Evolutionary conservation across 371 early-diverging fungal species (phyloP).

Genomic region (Nematocida homosporus): DNA sequence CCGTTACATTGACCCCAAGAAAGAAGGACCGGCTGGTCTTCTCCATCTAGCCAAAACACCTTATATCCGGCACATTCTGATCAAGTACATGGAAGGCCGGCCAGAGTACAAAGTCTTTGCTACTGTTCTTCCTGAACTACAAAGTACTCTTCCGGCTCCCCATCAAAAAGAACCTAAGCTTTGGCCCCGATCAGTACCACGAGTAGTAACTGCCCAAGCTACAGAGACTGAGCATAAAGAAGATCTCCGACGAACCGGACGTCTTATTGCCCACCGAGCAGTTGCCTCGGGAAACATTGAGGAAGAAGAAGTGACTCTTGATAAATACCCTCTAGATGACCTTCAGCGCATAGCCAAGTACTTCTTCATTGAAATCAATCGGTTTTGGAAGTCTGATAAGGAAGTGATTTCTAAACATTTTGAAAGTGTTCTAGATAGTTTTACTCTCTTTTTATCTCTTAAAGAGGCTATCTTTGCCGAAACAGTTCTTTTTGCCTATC

Average conservation of each 20-base stretch:
- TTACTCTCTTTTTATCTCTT: slow-evolving; percentile 1
- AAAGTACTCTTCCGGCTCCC: neutral
- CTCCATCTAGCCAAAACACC: neutral
- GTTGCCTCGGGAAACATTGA: slow-evolving; percentile 9
- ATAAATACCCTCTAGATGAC: neutral
- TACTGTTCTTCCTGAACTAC: slow-evolving; percentile 5
- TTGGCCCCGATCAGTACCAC: neutral
- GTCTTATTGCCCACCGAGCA: slow-evolving; percentile 33
- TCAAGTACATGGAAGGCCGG: neutral
- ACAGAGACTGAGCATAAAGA: slow-evolving; percentile 1
- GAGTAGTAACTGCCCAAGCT: neutral
- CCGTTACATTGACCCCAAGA: neutral
- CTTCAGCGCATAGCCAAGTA: neutral
- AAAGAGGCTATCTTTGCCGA: neutral
- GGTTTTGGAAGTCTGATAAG: slow-evolving; percentile 46
- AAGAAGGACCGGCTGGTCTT: neutral
- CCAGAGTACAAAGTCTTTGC: slow-evolving; percentile 10
- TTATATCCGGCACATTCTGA: neutral
- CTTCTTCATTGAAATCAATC: slow-evolving; percentile 29
- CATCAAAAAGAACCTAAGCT: neutral
- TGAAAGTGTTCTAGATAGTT: slow-evolving; percentile 23
- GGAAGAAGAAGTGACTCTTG: neutral
- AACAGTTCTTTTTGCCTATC: slow-evolving; percentile 12
- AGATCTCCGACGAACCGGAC: slow-evolving; percentile 14
- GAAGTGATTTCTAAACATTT: slow-evolving; percentile 53